These are phyloP conservation scores for Elsinoe australis DNA, from an alignment of 2,329 filamentous ascomycete genomes.

Conservation along the genomic window DNA sequence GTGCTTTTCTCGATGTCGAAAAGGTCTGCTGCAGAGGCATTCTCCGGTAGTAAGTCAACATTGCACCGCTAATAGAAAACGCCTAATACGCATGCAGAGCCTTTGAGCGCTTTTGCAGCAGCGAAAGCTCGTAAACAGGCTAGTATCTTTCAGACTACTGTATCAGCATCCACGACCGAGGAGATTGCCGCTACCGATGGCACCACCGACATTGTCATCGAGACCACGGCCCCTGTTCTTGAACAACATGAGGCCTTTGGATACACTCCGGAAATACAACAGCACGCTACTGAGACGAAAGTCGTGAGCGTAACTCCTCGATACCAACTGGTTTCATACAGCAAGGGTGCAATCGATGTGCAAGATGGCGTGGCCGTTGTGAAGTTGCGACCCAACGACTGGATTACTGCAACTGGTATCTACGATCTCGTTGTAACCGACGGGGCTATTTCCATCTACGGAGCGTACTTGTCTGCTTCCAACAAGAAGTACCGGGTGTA, in stretches of 20 bases:
- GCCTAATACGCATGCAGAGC: too few species aligned
- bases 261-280: constrained; percentile 3
- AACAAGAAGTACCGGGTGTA: constrained; percentile 50
- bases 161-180: not conserved
- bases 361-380: constrained; percentile 14
- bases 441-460: constrained; percentile 58
- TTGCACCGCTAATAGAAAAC: not conserved
- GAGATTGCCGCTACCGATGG: constrained; percentile 11
- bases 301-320: too few species aligned
- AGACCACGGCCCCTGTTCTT: constrained; percentile 6
- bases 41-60: constrained; percentile 20
- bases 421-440: constrained; percentile 56
- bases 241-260: constrained; percentile 20
- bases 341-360: not conserved
- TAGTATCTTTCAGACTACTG: too few species aligned
- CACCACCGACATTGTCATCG: not conserved
- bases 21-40: constrained; percentile 27
- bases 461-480: constrained; percentile 51
- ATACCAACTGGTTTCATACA: not conserved
- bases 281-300: too few species aligned
- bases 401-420: constrained; percentile 49
- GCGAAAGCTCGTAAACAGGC: constrained; percentile 20
- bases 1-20: constrained; percentile 14
- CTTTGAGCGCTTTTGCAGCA: constrained; percentile 30
- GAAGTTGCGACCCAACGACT: constrained; percentile 27